Evolutionary conservation across 139 green algal species (phyloP).

Genomic region (Penium margaritaceum): DNA sequence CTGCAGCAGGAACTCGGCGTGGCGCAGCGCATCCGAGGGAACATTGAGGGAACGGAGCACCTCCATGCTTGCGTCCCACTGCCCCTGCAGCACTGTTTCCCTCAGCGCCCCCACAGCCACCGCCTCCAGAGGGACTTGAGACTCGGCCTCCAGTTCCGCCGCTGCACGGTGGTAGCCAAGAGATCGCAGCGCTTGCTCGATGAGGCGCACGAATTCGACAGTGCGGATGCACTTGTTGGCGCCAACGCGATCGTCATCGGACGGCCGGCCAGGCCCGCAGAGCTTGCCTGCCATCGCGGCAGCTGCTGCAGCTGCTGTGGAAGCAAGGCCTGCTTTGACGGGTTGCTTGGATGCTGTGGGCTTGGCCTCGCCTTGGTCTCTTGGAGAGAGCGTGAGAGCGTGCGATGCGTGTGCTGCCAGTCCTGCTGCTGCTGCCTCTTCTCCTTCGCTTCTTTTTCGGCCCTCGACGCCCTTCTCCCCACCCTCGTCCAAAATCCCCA

Average conservation of each 20-base stretch:
- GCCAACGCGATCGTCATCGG: constrained; percentile 17
- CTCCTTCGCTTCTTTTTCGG: no score
- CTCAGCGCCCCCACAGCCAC: constrained; percentile 32
- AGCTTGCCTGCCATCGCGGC: no score
- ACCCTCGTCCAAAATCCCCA: no score
- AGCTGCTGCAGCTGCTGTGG: no score
- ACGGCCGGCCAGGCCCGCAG: no score
- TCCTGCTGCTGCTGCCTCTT: no score
- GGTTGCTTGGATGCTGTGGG: no score
- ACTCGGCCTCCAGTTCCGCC: constrained; percentile 37
- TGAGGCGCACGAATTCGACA: constrained; percentile 24
- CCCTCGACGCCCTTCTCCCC: no score
- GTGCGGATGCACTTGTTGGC: constrained; percentile 26
- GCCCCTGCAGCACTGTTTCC: constrained; percentile 29
- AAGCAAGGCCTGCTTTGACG: no score
- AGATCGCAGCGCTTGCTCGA: constrained; percentile 27
- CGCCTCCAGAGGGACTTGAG: constrained; percentile 30
- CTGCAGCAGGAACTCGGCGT: constrained; percentile 39
- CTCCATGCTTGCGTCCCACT: constrained; percentile 30
- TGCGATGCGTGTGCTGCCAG: no score
- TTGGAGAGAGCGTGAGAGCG: no score
- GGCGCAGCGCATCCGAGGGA: neutral
- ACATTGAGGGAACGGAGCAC: constrained; percentile 21
- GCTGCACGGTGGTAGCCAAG: constrained; percentile 28
- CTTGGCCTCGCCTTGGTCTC: no score